phyloP scores from a whole-genome alignment of 176 grass and related monocot species.

The Oryza glaberrima region DNA sequence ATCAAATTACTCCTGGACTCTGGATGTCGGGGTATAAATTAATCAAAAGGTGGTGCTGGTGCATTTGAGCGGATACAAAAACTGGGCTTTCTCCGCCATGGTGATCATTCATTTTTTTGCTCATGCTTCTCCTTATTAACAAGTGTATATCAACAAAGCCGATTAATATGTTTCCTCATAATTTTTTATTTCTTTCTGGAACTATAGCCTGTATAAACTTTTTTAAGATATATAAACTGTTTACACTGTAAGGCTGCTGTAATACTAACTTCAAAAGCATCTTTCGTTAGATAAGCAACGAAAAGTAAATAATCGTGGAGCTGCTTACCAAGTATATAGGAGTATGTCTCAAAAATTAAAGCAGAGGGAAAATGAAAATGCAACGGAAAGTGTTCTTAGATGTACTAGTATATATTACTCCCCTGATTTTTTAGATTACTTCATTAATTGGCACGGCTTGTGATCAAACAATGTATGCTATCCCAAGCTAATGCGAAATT shows the following conservation, averaged over 20 bases:
- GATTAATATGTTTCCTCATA: too few species aligned
- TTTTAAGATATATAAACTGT: neutral
- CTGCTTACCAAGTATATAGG: conserved; percentile 1
- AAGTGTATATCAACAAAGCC: too few species aligned
- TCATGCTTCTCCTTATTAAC: neutral
- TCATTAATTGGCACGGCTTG: conserved; percentile 31
- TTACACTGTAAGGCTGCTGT: conserved; percentile 29
- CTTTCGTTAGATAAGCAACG: conserved; percentile 37
- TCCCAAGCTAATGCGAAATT: conserved; percentile 21
- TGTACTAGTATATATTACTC: conserved; percentile 32
- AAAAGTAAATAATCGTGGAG: conserved; percentile 13
- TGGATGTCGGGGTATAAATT: neutral
- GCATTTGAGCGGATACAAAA: neutral
- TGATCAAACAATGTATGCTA: conserved; percentile 36
- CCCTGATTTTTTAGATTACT: conserved; percentile 46
- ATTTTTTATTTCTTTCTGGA: too few species aligned
- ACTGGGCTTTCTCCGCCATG: neutral
- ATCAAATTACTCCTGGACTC: neutral
- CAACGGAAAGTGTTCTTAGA: neutral
- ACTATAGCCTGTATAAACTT: too few species aligned
- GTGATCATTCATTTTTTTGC: neutral
- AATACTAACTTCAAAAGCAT: conserved; percentile 36
- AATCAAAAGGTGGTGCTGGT: conserved; percentile 19
- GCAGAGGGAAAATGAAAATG: neutral
- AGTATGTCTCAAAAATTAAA: conserved; percentile 28